A percentile compares a stretch with the other conserved stretches of the same genome.
Conservation (phyloP, 2,329 filamentous ascomycete species). For the Hypocreales sp. region DNA sequence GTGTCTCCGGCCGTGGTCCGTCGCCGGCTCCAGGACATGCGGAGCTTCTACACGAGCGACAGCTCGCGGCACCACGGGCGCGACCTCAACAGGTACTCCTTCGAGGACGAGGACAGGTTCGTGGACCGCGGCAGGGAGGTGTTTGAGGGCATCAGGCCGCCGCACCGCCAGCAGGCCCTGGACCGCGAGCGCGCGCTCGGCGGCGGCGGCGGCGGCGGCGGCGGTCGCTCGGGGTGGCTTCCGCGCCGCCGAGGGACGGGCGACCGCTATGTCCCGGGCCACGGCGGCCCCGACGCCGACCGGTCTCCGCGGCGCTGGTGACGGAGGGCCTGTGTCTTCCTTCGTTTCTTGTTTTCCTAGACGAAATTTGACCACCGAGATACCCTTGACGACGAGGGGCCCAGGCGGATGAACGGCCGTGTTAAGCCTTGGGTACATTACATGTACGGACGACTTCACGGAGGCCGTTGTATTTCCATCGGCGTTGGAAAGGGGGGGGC, state of each 20-base stretch:
- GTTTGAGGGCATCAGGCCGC: constrained; percentile 47
- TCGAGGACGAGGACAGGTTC: constrained; percentile 49
- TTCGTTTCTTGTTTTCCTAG: too few species aligned
- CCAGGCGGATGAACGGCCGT: too few species aligned
- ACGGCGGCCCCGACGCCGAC: constrained; percentile 7
- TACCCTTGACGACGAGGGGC: too few species aligned
- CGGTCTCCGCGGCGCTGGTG: constrained; percentile 2
- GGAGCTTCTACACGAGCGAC: constrained; percentile 27
- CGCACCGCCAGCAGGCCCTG: constrained; percentile 29
- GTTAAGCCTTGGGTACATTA: too few species aligned
- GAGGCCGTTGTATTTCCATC: too few species aligned
- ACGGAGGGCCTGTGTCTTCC: too few species aligned
- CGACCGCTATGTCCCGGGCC: constrained; percentile 6
- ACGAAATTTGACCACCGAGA: too few species aligned
- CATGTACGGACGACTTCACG: too few species aligned
- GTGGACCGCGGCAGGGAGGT: constrained; percentile 61
- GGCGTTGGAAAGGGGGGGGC: too few species aligned
- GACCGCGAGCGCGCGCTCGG: constrained; percentile 17
- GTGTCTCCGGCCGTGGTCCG: constrained; percentile 29
- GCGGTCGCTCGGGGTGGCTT: too few species aligned
- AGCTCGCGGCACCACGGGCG: constrained; percentile 24
- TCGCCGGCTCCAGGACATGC: constrained; percentile 45
- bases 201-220: constrained; percentile 11
- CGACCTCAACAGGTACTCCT: constrained; percentile 54
- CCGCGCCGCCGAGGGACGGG: too few species aligned